These are phyloP conservation scores for Pigoraptor vietnamica DNA, from an alignment of 78 protist genomes.

Conservation along the genomic window DNA sequence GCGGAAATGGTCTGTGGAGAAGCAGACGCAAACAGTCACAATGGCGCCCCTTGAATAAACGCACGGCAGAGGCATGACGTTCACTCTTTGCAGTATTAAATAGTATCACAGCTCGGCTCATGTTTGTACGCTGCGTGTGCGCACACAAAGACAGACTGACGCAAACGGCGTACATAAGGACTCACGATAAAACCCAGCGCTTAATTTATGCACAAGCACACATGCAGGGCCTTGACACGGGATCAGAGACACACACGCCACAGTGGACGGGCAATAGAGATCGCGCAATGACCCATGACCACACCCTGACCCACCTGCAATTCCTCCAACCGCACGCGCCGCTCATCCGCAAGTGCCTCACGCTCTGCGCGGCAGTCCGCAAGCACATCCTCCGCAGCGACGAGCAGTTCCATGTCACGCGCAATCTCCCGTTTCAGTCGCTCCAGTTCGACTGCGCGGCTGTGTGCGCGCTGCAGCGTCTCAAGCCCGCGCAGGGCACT, in stretches of 20 bases:
- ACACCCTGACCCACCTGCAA: background rate
- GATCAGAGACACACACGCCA: too few relatives aligned
- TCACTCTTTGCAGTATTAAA: too few relatives aligned
- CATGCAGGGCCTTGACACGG: too few relatives aligned
- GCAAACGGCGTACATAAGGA: background rate
- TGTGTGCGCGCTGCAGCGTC: background rate
- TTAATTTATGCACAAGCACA: too few relatives aligned
- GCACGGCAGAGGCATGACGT: too few relatives aligned
- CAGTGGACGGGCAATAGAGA: too few relatives aligned
- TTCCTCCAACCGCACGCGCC: background rate
- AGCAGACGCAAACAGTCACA: background rate
- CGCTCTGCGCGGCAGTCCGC: background rate
- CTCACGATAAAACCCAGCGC: too few relatives aligned
- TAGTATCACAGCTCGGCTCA: too few relatives aligned
- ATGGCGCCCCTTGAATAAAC: too few relatives aligned
- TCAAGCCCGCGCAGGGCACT: background rate
- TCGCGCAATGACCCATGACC: too few relatives aligned
- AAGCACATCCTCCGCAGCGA: background rate
- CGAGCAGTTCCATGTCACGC: background rate
- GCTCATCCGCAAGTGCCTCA: background rate
- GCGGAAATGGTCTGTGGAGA: background rate
- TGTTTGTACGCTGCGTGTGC: too few relatives aligned
- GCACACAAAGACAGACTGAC: background rate
- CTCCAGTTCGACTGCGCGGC: background rate
- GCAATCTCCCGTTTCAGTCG: background rate